Evolutionary conservation across 1,284 basidiomycete genomes (phyloP).

Genomic region (Pseudozyma thailandica): DNA sequence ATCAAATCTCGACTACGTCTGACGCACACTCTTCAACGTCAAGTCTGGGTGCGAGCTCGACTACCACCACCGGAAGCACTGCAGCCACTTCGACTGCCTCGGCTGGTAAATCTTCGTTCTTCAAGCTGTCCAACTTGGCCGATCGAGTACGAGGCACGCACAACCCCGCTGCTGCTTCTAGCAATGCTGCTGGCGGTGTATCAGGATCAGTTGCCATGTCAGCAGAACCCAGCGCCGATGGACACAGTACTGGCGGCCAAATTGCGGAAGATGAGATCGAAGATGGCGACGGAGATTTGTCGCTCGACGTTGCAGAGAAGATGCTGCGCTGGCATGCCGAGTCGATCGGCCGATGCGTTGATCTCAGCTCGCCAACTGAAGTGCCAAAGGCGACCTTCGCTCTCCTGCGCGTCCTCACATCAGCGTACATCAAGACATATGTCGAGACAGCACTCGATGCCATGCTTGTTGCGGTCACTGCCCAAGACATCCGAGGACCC

Average conservation of each 20-base stretch:
- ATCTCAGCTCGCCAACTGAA: slow-evolving; percentile 59
- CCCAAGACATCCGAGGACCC: slow-evolving; percentile 72
- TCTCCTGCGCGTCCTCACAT: slow-evolving; percentile 85
- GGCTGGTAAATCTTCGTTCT: slow-evolving; percentile 51
- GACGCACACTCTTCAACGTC: slow-evolving; percentile 63
- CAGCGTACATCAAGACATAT: slow-evolving; percentile 85
- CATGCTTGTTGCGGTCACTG: slow-evolving; percentile 78
- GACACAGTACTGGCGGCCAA: slow-evolving; percentile 5
- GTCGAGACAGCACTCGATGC: slow-evolving; percentile 91
- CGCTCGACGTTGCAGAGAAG: slow-evolving; percentile 59
- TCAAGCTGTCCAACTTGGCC: slow-evolving; percentile 61
- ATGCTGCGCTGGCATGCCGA: slow-evolving; percentile 68
- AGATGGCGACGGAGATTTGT: slow-evolving; percentile 58
- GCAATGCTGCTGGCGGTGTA: slow-evolving; percentile 2
- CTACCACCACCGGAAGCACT: slow-evolving; percentile 19
- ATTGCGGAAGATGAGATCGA: slow-evolving; percentile 35
- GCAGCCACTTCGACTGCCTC: slow-evolving; percentile 28
- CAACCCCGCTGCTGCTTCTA: slow-evolving; percentile 3
- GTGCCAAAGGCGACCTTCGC: slow-evolving; percentile 86
- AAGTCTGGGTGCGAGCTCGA: slow-evolving; percentile 19
- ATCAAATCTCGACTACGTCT: slow-evolving; percentile 83
- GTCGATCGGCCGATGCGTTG: slow-evolving; percentile 66
- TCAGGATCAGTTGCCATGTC: slow-evolving; percentile 6
- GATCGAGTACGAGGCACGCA: slow-evolving; percentile 58
- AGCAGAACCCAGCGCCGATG: slow-evolving; percentile 24